A percentile compares a stretch with the other conserved stretches of the same genome.
These are phyloP conservation scores for Talaromyces sp. DNA, from an alignment of 2,329 filamentous ascomycete genomes.

Conservation along the genomic window DNA sequence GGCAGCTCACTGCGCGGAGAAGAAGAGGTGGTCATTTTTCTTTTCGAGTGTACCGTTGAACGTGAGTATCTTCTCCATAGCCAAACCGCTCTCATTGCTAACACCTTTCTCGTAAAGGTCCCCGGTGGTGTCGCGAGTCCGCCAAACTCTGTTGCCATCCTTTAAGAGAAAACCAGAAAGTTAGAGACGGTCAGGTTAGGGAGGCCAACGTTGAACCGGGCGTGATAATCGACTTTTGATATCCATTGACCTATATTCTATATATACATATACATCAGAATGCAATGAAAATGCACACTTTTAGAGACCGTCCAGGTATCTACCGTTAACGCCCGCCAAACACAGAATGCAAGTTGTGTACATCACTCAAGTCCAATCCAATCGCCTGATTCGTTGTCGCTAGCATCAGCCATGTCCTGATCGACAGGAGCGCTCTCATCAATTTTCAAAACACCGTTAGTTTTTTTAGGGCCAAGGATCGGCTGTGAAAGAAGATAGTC, in stretches of 20 bases:
- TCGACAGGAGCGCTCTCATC: slow-evolving; percentile 22
- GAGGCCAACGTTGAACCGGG: not conserved
- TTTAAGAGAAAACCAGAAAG: slow-evolving; percentile 20
- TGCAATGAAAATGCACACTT: slow-evolving; percentile 12
- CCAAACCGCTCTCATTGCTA: not conserved
- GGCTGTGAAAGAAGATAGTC: slow-evolving; percentile 68
- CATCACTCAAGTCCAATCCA: slow-evolving; percentile 52
- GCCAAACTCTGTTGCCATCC: slow-evolving; percentile 42
- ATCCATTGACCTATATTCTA: not conserved
- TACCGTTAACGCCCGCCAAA: slow-evolving; percentile 16
- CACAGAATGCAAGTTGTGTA: slow-evolving; percentile 12
- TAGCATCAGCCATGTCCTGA: slow-evolving; percentile 19
- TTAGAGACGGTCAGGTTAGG: not conserved
- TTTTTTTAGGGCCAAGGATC: slow-evolving; percentile 20
- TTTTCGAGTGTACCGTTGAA: slow-evolving; percentile 29
- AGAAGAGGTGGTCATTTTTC: slow-evolving; percentile 28
- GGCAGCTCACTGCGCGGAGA: slow-evolving; percentile 24
- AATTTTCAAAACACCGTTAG: slow-evolving; percentile 26
- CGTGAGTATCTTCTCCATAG: slow-evolving; percentile 11
- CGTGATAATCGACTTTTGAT: not conserved
- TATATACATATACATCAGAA: slow-evolving; percentile 1
- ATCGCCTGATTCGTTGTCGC: slow-evolving; percentile 37
- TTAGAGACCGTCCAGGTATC: slow-evolving; percentile 22
- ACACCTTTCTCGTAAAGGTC: slow-evolving; percentile 21
- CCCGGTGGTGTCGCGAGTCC: slow-evolving; percentile 44